Base-by-base conservation (phyloP, 73 alveolate species). In the Uronychia setigera region DNA sequence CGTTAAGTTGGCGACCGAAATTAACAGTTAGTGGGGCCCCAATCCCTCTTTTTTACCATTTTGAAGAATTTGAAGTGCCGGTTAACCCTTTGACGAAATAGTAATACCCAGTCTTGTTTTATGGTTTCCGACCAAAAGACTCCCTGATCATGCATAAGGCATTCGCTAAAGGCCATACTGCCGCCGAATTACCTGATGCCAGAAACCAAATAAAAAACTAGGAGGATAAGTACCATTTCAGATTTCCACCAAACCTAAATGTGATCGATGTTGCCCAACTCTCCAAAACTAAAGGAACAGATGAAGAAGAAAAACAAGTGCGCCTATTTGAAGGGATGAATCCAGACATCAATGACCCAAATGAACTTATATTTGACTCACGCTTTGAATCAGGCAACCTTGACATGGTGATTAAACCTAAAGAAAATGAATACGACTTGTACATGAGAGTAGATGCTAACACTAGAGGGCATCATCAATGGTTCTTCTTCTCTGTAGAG, bases 391-490 rank as follows among this genome's bases (percentile, higher is more conserved):
- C 85, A 58, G 96, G 96, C 29, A 91, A 91, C 75, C 81, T 91
- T 57, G 96, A 91, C 46, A 87, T 76, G 85, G 96, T 91, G 26
- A 82, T 85, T 31, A 77, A 82, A 29, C 78, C 79, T 0, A 93
- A 78, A 35, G 92, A 81, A 32, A 81, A 82, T 58, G 94, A 83
- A 60, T 96, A 93, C 82, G 96, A 96, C 79, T 78, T 96, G 32
- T 96, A 93, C 86, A 86, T 94, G 81, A 88, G 97, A 80, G 92
- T 88, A 30, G 99, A 96, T 77, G 91, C 99, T 31, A 96, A 96
- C 84, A 93, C 99, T 0, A 60, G 92, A 75, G 99, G 99, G 59
- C 95, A 94, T 83, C 89, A 95, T 75, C 94, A 93, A 91, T 96
- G 99, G 97, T 96, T 91, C 84, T 91, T 90, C 87, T 96, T 96